Conservation (phyloP, 371 early-diverging fungal genomes). For the Mucor plumbeus region DNA sequence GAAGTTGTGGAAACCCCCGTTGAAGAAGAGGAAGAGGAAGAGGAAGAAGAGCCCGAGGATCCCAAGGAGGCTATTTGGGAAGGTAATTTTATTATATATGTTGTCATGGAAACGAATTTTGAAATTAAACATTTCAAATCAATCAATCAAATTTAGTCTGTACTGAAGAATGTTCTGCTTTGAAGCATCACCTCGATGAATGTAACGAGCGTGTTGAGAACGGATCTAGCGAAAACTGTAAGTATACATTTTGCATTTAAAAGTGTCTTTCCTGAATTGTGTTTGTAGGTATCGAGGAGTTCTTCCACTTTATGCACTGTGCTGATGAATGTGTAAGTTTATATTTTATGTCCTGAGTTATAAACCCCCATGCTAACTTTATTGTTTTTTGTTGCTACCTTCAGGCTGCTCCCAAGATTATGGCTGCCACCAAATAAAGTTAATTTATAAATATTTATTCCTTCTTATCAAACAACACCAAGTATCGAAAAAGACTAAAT, state of each 20-base stretch:
- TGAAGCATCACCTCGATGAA: slow-evolving; percentile 61
- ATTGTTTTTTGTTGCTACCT: neutral
- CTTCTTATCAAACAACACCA: slow-evolving; percentile 7
- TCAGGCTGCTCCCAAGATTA: slow-evolving; percentile 60
- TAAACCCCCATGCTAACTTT: neutral
- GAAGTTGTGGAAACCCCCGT: slow-evolving; percentile 12
- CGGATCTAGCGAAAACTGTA: slow-evolving; percentile 61
- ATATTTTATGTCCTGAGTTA: neutral
- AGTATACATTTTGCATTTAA: neutral
- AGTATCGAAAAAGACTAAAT: slow-evolving; percentile 10
- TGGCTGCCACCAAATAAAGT: slow-evolving; percentile 50
- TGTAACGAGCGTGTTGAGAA: slow-evolving; percentile 64
- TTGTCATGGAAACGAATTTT: neutral
- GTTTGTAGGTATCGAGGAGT: slow-evolving; percentile 58
- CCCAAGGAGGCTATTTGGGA: slow-evolving; percentile 55
- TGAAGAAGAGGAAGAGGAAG: slow-evolving; percentile 39
- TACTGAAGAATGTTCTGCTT: slow-evolving; percentile 47
- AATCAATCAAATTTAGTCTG: slow-evolving; percentile 38
- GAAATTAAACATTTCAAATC: neutral
- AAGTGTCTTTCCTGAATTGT: neutral
- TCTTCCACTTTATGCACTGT: slow-evolving; percentile 66
- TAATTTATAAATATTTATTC: slow-evolving; percentile 19
- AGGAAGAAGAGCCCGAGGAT: slow-evolving; percentile 53
- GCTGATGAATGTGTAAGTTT: slow-evolving; percentile 62
- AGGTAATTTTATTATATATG: slow-evolving; percentile 30